Percentiles rank a stretch among this genome's conserved stretches.
Conservation (phyloP, 768 basidiomycete genomes). For the Macrocybe gigantea region DNA sequence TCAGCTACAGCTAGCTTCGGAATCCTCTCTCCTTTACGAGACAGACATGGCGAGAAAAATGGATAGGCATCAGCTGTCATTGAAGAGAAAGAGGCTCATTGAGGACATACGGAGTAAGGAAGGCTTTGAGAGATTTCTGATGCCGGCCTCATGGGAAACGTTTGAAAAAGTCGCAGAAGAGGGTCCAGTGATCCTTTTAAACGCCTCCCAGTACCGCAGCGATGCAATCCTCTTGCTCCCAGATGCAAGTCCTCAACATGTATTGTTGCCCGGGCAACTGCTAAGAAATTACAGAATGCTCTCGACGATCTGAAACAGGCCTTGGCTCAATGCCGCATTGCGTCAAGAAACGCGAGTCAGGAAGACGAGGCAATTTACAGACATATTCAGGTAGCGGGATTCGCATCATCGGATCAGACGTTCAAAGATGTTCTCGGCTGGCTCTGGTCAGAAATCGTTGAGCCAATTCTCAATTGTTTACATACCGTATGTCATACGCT, state of each 20-base stretch:
- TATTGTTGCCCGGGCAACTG: neutral
- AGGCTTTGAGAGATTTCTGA: neutral
- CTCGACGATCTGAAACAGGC: too few relatives aligned
- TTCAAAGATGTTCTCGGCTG: neutral
- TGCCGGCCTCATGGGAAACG: neutral
- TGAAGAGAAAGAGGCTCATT: neutral
- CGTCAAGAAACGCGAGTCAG: neutral
- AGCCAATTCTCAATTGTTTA: neutral
- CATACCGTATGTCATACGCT: neutral
- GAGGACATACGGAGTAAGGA: neutral
- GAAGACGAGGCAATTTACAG: neutral
- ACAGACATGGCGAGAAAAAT: too few relatives aligned
- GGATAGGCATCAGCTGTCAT: too few relatives aligned
- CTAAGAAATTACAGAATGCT: neutral
- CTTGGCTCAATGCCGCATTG: neutral
- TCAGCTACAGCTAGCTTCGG: too few relatives aligned
- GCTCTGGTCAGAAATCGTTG: neutral
- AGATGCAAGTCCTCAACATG: neutral
- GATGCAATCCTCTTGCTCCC: neutral
- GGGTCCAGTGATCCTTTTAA: neutral
- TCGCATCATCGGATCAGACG: neutral
- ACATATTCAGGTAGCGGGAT: neutral
- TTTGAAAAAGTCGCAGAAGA: neutral
- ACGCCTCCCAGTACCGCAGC: neutral
- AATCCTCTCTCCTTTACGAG: too few relatives aligned